phyloP scores from a whole-genome alignment of 208 protist species.

The Leishmania tropica region DNA sequence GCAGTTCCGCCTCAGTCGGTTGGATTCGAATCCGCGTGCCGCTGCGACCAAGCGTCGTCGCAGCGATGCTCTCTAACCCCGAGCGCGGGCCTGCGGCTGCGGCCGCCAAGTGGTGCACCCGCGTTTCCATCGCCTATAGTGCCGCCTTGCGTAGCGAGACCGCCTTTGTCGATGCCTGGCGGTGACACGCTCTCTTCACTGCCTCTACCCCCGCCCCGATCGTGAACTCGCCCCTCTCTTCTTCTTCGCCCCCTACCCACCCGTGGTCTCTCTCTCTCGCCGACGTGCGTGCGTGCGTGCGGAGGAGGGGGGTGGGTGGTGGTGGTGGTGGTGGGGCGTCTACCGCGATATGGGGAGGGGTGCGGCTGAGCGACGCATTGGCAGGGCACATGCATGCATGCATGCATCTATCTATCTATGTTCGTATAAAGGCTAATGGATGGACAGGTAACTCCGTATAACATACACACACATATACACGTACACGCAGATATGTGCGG shows the following conservation, averaged over 20 bases:
- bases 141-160: constrained; percentile 54
- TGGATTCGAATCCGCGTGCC: constrained; percentile 63
- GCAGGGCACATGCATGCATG: neutral
- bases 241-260: neutral
- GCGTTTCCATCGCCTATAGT: constrained; percentile 68
- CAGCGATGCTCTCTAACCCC: constrained; percentile 15
- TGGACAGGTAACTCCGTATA: neutral
- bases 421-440: neutral
- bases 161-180: constrained; percentile 48
- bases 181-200: neutral
- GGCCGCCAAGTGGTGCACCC: constrained; percentile 1
- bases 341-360: neutral
- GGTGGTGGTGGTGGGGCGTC: too few species aligned
- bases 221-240: neutral
- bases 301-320: too few species aligned
- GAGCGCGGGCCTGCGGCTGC: neutral
- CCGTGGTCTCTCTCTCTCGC: neutral
- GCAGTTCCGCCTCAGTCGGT: neutral
- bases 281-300: neutral
- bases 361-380: neutral
- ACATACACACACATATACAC: neutral
- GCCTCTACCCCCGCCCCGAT: neutral
- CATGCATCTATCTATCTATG: too few species aligned
- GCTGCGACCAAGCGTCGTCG: constrained; percentile 41
- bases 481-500: neutral